phyloP scores from a whole-genome alignment of 768 basidiomycete species.

The Crepidotus variabilis region DNA sequence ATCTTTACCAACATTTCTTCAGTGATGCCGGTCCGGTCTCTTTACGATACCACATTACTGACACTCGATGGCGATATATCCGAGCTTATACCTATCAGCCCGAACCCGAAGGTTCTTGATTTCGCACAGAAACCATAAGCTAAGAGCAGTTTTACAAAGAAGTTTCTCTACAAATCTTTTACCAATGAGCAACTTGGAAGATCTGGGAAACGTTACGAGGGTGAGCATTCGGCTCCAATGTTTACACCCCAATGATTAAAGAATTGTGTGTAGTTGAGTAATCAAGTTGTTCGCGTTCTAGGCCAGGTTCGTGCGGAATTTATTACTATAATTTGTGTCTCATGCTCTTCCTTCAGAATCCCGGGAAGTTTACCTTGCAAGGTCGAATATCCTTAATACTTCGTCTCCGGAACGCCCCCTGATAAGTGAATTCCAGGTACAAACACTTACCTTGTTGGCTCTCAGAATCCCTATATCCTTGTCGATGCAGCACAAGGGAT shows the following conservation, averaged over 20 bases:
- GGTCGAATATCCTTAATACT: conserved; percentile 35
- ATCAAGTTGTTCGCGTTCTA: conserved; percentile 62
- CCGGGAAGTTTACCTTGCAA: conserved; percentile 85
- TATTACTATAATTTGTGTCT: not conserved
- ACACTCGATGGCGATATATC: not conserved
- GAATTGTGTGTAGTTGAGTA: conserved; percentile 52
- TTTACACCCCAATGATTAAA: too few species aligned
- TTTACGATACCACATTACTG: not conserved
- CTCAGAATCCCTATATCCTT: conserved; percentile 67
- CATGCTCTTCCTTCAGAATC: conserved; percentile 51
- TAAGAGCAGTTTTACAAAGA: not conserved
- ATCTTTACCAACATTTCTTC: not conserved
- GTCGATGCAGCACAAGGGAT: conserved; percentile 82
- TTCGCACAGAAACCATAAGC: not conserved
- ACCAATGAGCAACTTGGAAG: not conserved
- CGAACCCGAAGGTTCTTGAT: not conserved
- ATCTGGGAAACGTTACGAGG: conserved; percentile 1
- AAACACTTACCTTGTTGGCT: conserved; percentile 84
- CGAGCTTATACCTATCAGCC: not conserved
- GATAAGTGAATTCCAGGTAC: conserved; percentile 50
- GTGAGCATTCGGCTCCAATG: not conserved
- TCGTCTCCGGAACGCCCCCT: not conserved
- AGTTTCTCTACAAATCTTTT: not conserved
- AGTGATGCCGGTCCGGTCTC: not conserved
- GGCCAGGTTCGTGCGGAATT: conserved; percentile 58